Percentiles rank a stretch among this genome's conserved stretches.
Evolutionary conservation across 495 filamentous ascomycete genomes (phyloP).

Genomic region (Hypoxylon trugodes): DNA sequence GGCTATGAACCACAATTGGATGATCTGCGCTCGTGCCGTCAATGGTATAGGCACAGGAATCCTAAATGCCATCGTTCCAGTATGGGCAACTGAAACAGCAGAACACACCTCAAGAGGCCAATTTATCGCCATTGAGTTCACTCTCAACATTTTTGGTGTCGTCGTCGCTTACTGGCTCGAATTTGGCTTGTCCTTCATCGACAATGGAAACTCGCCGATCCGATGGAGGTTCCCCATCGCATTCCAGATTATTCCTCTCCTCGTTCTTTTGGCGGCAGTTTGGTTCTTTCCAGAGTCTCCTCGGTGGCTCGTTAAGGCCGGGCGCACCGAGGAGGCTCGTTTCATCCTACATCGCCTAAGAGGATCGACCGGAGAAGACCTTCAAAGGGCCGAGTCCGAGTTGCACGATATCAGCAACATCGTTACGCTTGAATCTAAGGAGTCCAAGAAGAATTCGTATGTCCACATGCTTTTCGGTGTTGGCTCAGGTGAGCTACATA

Average conservation of each 20-base stretch:
- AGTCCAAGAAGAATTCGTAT: conserved; percentile 64
- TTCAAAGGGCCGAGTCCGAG: conserved; percentile 64
- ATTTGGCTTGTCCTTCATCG: conserved; percentile 66
- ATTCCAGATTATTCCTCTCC: conserved; percentile 72
- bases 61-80: conserved; percentile 74
- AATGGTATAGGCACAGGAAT: conserved; percentile 80
- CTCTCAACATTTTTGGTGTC: conserved; percentile 76
- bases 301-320: conserved; percentile 70
- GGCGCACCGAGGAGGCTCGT: conserved; percentile 67
- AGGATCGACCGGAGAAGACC: conserved; percentile 64
- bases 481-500: conserved; percentile 69
- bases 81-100: conserved; percentile 74
- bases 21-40: conserved; percentile 72
- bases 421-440: conserved; percentile 59
- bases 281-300: conserved; percentile 75
- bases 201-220: conserved; percentile 63
- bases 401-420: conserved; percentile 70
- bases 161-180: conserved; percentile 79
- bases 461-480: conserved; percentile 70
- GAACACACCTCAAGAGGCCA: conserved; percentile 73
- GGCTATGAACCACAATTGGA: conserved; percentile 72
- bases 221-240: conserved; percentile 76
- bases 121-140: conserved; percentile 78
- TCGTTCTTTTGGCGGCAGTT: conserved; percentile 59
- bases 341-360: conserved; percentile 70